These are phyloP conservation scores for Carpinus viminea DNA, from an alignment of 306 rosid genomes.

Conservation along the genomic window DNA sequence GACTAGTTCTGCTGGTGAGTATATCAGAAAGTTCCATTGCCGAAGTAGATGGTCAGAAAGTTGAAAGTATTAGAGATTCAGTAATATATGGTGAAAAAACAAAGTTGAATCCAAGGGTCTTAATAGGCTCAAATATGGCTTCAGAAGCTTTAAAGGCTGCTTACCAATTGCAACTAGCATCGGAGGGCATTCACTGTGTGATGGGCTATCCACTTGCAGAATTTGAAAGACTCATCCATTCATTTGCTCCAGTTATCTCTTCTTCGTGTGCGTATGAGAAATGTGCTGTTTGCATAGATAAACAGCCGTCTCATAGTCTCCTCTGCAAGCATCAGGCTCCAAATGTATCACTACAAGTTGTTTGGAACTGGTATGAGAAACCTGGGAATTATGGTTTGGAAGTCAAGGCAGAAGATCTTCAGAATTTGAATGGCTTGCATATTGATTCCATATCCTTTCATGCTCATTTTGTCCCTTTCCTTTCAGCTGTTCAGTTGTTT, in stretches of 20 bases:
- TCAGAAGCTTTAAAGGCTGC: conserved; percentile 13
- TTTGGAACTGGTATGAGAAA: conserved; percentile 32
- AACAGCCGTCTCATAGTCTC: conserved; percentile 16
- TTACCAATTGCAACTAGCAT: conserved; percentile 24
- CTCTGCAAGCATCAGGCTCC: conserved; percentile 27
- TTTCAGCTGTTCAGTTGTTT: conserved; percentile 27
- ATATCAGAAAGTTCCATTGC: not conserved
- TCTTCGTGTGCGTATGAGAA: not conserved
- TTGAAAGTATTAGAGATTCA: not conserved
- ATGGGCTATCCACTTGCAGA: conserved; percentile 24
- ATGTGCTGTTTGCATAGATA: conserved; percentile 15
- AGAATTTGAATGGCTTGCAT: conserved; percentile 3
- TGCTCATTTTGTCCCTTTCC: conserved; percentile 25
- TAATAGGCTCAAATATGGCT: conserved; percentile 10
- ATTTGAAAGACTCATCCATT: conserved; percentile 23
- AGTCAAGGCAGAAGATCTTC: conserved; percentile 20
- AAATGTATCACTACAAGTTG: conserved; percentile 14
- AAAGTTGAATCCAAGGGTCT: not conserved
- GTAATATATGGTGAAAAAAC: not conserved
- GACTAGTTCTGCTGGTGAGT: conserved; percentile 3
- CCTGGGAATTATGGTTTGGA: conserved; percentile 27
- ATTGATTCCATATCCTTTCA: conserved; percentile 11
- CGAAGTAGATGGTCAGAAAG: not conserved
- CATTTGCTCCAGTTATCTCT: conserved; percentile 23
- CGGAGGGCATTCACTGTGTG: conserved; percentile 13